Evolutionary conservation across 768 basidiomycete genomes (phyloP), one percentile per base, ranked within the genome.

Genomic region (Ramaria sp.): DNA sequence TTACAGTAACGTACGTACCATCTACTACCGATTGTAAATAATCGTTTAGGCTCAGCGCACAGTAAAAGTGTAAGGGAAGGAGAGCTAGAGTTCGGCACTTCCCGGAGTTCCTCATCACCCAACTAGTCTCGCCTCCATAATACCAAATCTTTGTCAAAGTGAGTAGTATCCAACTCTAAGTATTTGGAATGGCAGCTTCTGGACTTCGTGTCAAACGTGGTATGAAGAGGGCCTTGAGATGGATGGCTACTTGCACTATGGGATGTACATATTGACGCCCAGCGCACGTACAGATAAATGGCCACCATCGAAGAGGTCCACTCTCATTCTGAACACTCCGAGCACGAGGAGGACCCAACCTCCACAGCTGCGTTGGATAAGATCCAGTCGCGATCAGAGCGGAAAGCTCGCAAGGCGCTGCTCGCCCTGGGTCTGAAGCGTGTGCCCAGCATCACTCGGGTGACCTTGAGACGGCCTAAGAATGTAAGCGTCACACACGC

Each of bases 321-420:
- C 61, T 90, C 88, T 57, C 73, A 75, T 57, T 69, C 75, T 64
- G 70, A 72, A 65, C 70, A 77, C 65, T 66, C 68, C 68, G 72
- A 78, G 52, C 78, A 81, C 60, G 86, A 90, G 60, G 88, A 90
- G 68, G 90, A 91, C 63, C 90, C 88, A 50, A 88, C 86, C 57
- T 89, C 87, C 48, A 79, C 82, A 59, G 85, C 88, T 46, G 86
- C 86, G 59, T 83, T 91, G 60, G 89, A 94, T 64, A 95, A 96
- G 73, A 88, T 94, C 63, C 90, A 93, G 74, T 93, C 91, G 54
- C 86, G 91, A 61, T 84, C 92, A 38, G 93, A 97, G 73, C 86
- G 93, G 65, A 96, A 95, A 71, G 92, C 93, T 52, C 81, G 93
- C 69, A 96, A 97, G 74, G 92, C 93, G 15, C 82, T 97, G 53